Conservation (phyloP, 2,329 filamentous ascomycete species). For the Talaromyces piceae region DNA sequence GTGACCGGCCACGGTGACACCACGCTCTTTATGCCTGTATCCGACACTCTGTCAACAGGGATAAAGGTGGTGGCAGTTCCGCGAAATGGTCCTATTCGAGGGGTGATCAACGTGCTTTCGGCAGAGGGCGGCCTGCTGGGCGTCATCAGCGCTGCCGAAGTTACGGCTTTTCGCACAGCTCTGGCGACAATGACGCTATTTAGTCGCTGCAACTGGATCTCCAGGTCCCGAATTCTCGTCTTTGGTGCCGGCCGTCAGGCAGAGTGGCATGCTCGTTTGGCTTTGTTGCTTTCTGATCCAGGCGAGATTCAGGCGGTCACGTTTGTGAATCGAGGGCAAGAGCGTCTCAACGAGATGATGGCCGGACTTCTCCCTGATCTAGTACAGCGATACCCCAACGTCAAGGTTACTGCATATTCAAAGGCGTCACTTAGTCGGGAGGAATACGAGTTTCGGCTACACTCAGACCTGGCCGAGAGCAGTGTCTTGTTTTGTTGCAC, state of each 20-base stretch:
- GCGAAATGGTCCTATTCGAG: conserved; percentile 43
- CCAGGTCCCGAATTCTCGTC: conserved; percentile 34
- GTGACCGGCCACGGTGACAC: conserved; percentile 39
- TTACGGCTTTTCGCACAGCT: conserved; percentile 76
- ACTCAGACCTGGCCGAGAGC: conserved; percentile 22
- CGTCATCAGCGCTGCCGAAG: conserved; percentile 63
- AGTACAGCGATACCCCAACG: conserved; percentile 28
- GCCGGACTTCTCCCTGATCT: conserved; percentile 25
- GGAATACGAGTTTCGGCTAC: conserved; percentile 28
- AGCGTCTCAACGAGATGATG: conserved; percentile 48
- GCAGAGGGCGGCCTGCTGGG: conserved; percentile 56
- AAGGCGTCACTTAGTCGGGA: not conserved
- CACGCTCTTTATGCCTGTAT: conserved; percentile 69
- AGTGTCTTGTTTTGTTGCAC: conserved; percentile 47
- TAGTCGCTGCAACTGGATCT: conserved; percentile 30
- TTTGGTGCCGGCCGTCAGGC: conserved; percentile 46
- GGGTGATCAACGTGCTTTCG: conserved; percentile 62
- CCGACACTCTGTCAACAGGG: conserved; percentile 55
- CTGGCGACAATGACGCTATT: conserved; percentile 63
- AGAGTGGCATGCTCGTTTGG: conserved; percentile 44
- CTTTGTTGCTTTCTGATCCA: conserved; percentile 39
- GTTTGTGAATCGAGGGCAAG: conserved; percentile 63
- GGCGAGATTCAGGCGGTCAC: conserved; percentile 55
- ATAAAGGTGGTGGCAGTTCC: conserved; percentile 65
- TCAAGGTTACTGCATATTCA: conserved; percentile 31